phyloP scores from a whole-genome alignment of 306 rosid species.

The Luffa aegyptiaca region DNA sequence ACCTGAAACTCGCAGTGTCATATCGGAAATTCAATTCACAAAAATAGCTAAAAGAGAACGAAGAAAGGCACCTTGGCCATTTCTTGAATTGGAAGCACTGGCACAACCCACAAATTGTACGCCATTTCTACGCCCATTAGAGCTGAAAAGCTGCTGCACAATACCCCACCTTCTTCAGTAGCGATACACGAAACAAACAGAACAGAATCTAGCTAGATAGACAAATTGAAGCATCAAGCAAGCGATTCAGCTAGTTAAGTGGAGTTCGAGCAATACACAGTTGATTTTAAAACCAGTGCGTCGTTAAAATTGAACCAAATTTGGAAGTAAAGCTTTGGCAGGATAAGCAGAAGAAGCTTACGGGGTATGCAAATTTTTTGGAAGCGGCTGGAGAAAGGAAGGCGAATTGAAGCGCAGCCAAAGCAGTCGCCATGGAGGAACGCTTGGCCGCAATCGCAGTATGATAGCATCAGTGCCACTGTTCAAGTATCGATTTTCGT shows the following conservation, averaged over 20 bases:
- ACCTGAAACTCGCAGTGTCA: constrained; percentile 18
- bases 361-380: background rate
- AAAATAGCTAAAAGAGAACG: background rate
- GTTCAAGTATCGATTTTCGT: background rate
- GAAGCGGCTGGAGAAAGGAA: constrained; percentile 1
- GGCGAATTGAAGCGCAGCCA: constrained; percentile 1
- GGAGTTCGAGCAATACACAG: background rate
- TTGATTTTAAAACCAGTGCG: background rate
- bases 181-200: background rate
- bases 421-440: background rate
- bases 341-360: background rate
- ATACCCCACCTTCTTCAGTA: background rate
- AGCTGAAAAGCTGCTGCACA: constrained; percentile 14
- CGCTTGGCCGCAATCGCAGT: background rate
- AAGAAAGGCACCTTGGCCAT: constrained; percentile 26
- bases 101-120: constrained; percentile 30
- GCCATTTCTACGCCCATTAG: constrained; percentile 16
- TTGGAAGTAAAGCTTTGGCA: background rate
- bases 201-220: background rate
- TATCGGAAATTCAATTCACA: background rate
- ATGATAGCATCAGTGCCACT: background rate
- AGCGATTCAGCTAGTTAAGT: background rate
- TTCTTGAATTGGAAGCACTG: constrained; percentile 32
- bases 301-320: background rate
- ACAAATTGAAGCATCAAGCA: background rate